These are phyloP conservation scores for Fusarium torulosum DNA, from an alignment of 2,329 filamentous ascomycete genomes.

Conservation along the genomic window DNA sequence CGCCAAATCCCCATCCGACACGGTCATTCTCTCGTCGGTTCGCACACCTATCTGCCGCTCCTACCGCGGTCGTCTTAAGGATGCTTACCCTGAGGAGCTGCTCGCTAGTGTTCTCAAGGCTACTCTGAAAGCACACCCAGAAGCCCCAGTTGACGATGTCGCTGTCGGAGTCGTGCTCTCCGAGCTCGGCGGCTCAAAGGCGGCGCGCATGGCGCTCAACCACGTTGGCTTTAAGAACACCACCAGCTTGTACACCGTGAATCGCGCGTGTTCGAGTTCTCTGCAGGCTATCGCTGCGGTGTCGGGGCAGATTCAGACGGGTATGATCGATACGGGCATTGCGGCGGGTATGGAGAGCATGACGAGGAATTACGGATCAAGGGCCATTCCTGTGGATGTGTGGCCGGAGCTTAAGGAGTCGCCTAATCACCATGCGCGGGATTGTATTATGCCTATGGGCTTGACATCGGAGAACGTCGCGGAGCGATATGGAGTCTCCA, in stretches of 20 bases:
- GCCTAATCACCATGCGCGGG: conserved; percentile 75
- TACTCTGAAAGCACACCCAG: conserved; percentile 71
- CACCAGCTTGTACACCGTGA: conserved; percentile 86
- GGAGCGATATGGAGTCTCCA: conserved; percentile 76
- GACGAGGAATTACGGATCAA: conserved; percentile 88
- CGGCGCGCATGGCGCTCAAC: conserved; percentile 89
- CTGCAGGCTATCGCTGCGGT: conserved; percentile 82
- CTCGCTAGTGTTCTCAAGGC: conserved; percentile 72
- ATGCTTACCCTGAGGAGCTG: conserved; percentile 91
- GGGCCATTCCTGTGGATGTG: conserved; percentile 85
- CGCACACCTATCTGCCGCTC: conserved; percentile 88
- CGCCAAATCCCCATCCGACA: conserved; percentile 81
- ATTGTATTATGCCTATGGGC: conserved; percentile 96
- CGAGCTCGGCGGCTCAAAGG: conserved; percentile 91
- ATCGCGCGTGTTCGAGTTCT: conserved; percentile 85
- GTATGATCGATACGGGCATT: conserved; percentile 79
- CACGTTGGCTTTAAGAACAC: conserved; percentile 81
- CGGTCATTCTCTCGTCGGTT: conserved; percentile 90
- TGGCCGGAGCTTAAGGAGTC: conserved; percentile 80
- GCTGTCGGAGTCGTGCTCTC: conserved; percentile 90
- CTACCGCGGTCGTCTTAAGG: conserved; percentile 85
- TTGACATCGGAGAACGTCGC: conserved; percentile 92
- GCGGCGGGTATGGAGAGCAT: conserved; percentile 96
- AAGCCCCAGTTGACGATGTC: conserved; percentile 77
- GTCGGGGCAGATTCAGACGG: conserved; percentile 80